A percentile compares a stretch with the other conserved stretches of the same genome.
Evolutionary conservation across 164 flowering plant species (phyloP).

Genomic region (Hamamelis virginiana): DNA sequence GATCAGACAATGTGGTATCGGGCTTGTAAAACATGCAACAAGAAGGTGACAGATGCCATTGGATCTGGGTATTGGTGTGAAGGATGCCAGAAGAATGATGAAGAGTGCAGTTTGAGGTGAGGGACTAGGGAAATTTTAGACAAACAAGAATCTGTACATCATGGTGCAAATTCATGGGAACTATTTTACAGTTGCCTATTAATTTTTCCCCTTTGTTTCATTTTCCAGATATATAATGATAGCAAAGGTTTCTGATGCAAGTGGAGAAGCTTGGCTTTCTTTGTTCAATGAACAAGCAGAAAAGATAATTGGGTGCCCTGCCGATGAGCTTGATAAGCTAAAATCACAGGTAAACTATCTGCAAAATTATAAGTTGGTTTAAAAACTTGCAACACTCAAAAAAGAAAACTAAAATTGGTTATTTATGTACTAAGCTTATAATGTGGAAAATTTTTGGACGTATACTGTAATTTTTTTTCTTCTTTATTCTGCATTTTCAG

Average conservation of each 20-base stretch:
- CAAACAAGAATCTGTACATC: not conserved
- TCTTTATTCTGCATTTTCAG: constrained; percentile 15
- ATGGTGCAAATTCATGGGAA: not conserved
- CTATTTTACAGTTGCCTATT: not conserved
- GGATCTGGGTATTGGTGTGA: constrained; percentile 98
- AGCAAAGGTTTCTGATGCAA: constrained; percentile 64
- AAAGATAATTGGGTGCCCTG: constrained; percentile 80
- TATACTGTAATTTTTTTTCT: not conserved
- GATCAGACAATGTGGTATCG: constrained; percentile 96
- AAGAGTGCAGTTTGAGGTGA: constrained; percentile 71
- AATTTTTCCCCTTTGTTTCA: not conserved
- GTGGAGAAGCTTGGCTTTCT: constrained; percentile 86
- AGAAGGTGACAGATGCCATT: constrained; percentile 85
- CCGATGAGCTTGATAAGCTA: constrained; percentile 78
- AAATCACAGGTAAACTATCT: constrained; percentile 59
- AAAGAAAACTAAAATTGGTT: no score
- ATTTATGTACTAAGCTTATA: no score
- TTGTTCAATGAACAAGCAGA: constrained; percentile 89
- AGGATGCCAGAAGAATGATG: constrained; percentile 86
- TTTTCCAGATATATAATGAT: constrained; percentile 72
- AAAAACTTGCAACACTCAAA: not conserved
- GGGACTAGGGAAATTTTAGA: not conserved
- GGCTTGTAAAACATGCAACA: constrained; percentile 91
- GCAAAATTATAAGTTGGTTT: not conserved
- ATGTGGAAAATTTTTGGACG: not conserved